These are phyloP conservation scores for Knoxia roxburghii DNA, from an alignment of 257 asterid genomes.

Conservation along the genomic window DNA sequence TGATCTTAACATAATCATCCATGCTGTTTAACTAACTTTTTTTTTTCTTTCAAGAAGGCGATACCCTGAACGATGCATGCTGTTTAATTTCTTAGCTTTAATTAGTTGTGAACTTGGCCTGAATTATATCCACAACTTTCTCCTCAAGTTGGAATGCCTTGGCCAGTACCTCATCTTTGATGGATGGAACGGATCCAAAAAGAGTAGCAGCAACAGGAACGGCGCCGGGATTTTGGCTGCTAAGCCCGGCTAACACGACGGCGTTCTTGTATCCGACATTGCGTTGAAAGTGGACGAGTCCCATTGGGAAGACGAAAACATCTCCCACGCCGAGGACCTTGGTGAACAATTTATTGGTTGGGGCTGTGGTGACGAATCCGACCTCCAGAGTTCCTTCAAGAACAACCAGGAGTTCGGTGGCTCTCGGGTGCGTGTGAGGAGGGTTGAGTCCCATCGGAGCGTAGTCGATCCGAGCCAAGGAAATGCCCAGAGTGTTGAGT, in stretches of 20 bases:
- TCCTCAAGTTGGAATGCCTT: neutral
- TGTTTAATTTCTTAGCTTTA: too few species aligned
- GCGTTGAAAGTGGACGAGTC: slow-evolving; percentile 15
- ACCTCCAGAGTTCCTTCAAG: slow-evolving; percentile 13
- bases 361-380: slow-evolving; percentile 14
- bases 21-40: too few species aligned
- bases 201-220: slow-evolving; percentile 7
- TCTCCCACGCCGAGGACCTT: slow-evolving; percentile 11
- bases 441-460: slow-evolving; percentile 12
- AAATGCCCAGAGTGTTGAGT: slow-evolving; percentile 14
- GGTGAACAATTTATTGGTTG: slow-evolving; percentile 6
- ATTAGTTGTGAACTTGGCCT: neutral
- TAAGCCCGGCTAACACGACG: slow-evolving; percentile 11
- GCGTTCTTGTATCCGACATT: slow-evolving; percentile 9
- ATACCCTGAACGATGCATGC: too few species aligned
- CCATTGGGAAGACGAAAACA: slow-evolving; percentile 15
- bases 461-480: slow-evolving; percentile 4
- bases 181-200: slow-evolving; percentile 6
- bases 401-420: slow-evolving; percentile 9
- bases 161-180: neutral
- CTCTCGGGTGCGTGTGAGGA: slow-evolving; percentile 12
- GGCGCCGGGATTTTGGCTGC: slow-evolving; percentile 18
- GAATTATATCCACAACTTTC: neutral
- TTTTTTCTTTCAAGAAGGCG: too few species aligned
- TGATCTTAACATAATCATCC: too few species aligned